These are phyloP conservation scores for Cubamyces sp. DNA, from an alignment of 768 basidiomycete genomes.

Conservation along the genomic window DNA sequence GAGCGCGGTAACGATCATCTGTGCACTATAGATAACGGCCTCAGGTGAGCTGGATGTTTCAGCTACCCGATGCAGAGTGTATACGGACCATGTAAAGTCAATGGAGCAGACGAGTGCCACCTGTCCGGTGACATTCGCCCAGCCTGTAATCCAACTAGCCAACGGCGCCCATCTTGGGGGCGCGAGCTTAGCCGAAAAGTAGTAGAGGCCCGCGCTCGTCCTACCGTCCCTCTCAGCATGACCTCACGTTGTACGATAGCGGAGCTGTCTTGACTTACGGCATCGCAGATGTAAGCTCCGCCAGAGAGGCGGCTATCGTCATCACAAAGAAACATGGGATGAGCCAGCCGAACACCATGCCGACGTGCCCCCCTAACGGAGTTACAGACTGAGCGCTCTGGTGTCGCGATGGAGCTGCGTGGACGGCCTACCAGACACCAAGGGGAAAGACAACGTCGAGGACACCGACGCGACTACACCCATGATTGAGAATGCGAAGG, in stretches of 20 bases:
- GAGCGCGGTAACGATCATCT: conserved; percentile 78
- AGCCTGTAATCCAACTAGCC: conserved; percentile 70
- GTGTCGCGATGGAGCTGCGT: not conserved
- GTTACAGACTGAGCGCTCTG: not conserved
- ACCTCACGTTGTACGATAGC: not conserved
- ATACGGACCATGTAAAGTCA: conserved; percentile 66
- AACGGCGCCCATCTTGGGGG: conserved; percentile 62
- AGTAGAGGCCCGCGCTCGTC: conserved; percentile 79
- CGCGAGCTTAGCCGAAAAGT: conserved; percentile 77
- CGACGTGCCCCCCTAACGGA: conserved; percentile 67
- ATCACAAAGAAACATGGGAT: conserved; percentile 72
- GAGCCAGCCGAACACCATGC: conserved; percentile 79
- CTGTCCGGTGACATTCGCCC: conserved; percentile 78
- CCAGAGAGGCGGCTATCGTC: conserved; percentile 71
- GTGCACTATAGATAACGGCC: conserved; percentile 46
- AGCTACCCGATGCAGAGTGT: not conserved
- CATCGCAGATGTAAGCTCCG: conserved; percentile 75
- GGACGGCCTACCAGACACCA: conserved; percentile 54
- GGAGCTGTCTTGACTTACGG: conserved; percentile 51
- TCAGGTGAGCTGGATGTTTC: not conserved
- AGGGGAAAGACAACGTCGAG: conserved; percentile 66
- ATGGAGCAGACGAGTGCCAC: conserved; percentile 73
- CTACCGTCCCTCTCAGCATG: conserved; percentile 37
- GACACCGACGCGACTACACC: conserved; percentile 72
- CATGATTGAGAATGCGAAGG: conserved; percentile 74